Evolutionary conservation across 2,329 filamentous ascomycete genomes (phyloP), one percentile per base, ranked within the genome.

Genomic region (Claviceps quebecensis): DNA sequence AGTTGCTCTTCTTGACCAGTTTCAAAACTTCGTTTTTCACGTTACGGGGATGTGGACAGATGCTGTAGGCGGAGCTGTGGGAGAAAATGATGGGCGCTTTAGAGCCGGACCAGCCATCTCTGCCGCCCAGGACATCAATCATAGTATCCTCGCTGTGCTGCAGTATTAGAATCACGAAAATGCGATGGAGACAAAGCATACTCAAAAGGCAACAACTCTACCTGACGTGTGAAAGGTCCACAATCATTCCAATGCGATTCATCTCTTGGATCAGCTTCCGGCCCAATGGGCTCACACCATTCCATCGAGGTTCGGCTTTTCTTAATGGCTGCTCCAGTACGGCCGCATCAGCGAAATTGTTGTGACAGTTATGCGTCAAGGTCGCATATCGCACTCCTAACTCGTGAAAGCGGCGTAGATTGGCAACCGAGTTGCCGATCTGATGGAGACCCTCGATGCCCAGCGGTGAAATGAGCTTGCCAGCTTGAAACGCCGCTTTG

Each of bases 391-490:
- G 82, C 5, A 90, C 89, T 1, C 91, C 91, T 2, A 95, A 73
- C 2, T 76, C 72, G 65, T 93, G 74, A 66, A 84, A 95, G 23
- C 80, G 74, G 6, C 91, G 81, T 9, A 97, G 72, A 51, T 82
- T 89, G 41, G 84, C 76, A 23, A 83, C 72, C 1, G 82, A 86
- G 68, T 96, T 95, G 53, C 88, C 90, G 58, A 97, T 94, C 61
- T 95, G 91, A 63, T 97, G 91, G 7, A 96, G 76, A 3, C 91
- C 91, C 69, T 95, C 89, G 49, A 94, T 80, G 2, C 84, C 87
- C 4, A 91, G 69, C 0, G 87, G 86, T 5, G 45, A 48, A 17
- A 93, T 85, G 48, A 94, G 72, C 58, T 78, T 78, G 56, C 76
- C 76, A 26, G 72, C 57, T 48, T 69, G 69, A 64, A 86, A 86